Base-by-base conservation (phyloP, 192 early-diverging fungal genomes). In the Pilobolus umbonatus region DNA sequence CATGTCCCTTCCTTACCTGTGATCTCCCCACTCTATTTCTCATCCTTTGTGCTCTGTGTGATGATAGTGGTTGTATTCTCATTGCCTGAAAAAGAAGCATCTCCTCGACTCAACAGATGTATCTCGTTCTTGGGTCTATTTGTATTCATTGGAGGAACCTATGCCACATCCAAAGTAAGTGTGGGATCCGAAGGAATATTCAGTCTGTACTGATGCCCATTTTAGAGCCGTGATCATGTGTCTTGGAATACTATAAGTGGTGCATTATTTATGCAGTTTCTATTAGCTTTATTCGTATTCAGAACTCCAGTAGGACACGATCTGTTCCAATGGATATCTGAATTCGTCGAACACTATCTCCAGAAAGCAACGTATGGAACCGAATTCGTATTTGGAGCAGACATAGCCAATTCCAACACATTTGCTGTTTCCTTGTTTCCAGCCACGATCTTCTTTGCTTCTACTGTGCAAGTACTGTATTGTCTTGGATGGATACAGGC, bases 391-490 rank as follows among this genome's bases (percentile, higher is more conserved):
- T 74, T 91, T 45, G 85, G 88, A 35, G 68, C 73, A 9, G 68
- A 69, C n/a, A 57, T 75, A n/a, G 68, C 64, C 1, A 67, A 78
- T 19, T 50, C 61, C 9, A 19, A 28, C 21, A 67, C 76, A 12
- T 90, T 95, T 69, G 86, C 81, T 55, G 60, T 87, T 35, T 57
- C 66, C 10, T 87, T 92, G 39, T 80, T 95, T 47, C 91, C 93
- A 17, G 90, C 91, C 40, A 76, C 92, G 32, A 80, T 95, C 61
- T 93, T 93, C 74, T 95, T 95, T 72, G 85, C 88, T 47, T 75
- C 91, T 35, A 82, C 90, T 58, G 88, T 95, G 51, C 85, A 89
- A 46, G 79, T 88, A 48, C 70, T 92, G 53, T 90, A 88, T 77
- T 92, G 91, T 72, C 68, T 88, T 58, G 89, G 90, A 56, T 79